Evolutionary conservation across 2,329 filamentous ascomycete genomes (phyloP), one percentile per base, ranked within the genome.

Genomic region (Cytospora mali): DNA sequence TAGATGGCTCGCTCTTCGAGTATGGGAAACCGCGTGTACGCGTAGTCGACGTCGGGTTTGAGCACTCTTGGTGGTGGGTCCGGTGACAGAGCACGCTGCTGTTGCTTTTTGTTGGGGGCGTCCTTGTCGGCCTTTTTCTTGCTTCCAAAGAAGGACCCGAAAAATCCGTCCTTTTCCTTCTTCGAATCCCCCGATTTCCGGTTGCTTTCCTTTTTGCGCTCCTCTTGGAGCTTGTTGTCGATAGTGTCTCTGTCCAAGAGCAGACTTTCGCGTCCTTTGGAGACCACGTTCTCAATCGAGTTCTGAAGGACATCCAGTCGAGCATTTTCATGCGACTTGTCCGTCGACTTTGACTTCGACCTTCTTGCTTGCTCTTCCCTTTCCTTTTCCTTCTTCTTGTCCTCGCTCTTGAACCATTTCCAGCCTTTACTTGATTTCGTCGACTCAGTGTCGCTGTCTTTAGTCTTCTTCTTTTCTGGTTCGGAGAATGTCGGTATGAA

Each of bases 1-100:
- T 99, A 99, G 64, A 99, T 99, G 23, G 95, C 95, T 64, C 95
- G 86, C 78, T 99, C 95, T 75, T 98, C 94, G 60, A 97, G 81
- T 59, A 99, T 94, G 14, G 93, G 93, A 72, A 98, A 99, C 50
- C 95, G 84, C 1, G 93, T 95, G 91, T 95, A 99, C 69, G 93
- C 91, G 76, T 97, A 99, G 75, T 98, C 94, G 66, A 97, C 84
- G 72, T 98, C 94, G 5, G 95, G 90, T 67, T 88, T 89, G 60
- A 96, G 79, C 39, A 88, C 83, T 56, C 89, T 88, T 66, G 87
- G 54, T 16, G 64, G 86, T 14, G 89, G 88, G 49, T 97, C 93
- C 3, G 94, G 93, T 0, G 93, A 96, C 9, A 92, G 79, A 6
- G 89, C 87, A 59, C 92, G 86, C 54, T 89, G 86, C 68, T 89